These are phyloP conservation scores for Smittium culicis DNA, from an alignment of 371 early-diverging fungal species.

Conservation along the genomic window DNA sequence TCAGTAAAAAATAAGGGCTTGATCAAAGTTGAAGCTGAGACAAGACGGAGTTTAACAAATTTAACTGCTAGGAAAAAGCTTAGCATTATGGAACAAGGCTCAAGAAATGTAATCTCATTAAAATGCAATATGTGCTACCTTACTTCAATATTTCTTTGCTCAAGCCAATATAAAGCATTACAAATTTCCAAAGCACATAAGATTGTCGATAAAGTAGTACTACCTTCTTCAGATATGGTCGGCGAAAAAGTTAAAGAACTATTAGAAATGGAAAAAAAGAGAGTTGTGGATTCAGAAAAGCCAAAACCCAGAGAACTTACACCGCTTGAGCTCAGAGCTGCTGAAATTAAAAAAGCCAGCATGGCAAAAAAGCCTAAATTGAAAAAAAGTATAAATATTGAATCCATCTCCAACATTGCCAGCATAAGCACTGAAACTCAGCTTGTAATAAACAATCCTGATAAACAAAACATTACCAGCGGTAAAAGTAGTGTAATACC, in stretches of 20 bases:
- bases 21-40: not conserved
- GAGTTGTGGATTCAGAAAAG: not conserved
- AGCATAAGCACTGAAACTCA: not conserved
- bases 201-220: not conserved
- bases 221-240: not conserved
- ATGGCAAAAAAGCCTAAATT: not conserved
- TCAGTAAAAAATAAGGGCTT: not conserved
- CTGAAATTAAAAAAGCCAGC: not conserved
- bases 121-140: not conserved
- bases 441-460: not conserved
- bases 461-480: not conserved
- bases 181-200: not conserved
- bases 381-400: not conserved
- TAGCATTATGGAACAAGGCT: not conserved
- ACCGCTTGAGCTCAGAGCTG: not conserved
- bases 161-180: not conserved
- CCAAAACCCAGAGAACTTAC: not conserved
- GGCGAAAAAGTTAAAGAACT: not conserved
- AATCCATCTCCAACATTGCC: not conserved
- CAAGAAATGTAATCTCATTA: not conserved
- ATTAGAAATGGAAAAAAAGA: not conserved
- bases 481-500: not conserved
- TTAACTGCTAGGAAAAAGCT: not conserved
- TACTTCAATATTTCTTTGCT: not conserved
- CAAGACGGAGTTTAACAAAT: no score